These are phyloP conservation scores for Emmonsiellopsis sp. DNA, from an alignment of 2,329 filamentous ascomycete genomes.

Conservation along the genomic window DNA sequence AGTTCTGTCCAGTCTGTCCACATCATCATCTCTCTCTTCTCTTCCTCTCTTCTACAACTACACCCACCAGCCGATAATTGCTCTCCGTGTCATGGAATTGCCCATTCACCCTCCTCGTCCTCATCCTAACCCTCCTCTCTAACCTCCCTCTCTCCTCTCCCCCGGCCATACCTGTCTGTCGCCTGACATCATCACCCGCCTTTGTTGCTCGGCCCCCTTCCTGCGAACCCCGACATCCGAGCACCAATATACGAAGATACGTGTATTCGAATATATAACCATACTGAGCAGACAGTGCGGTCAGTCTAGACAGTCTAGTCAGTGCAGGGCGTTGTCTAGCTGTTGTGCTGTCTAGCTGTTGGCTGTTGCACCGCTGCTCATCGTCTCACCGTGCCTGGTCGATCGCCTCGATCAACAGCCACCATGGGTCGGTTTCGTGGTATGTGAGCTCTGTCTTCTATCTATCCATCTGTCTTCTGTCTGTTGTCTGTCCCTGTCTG, in stretches of 20 bases:
- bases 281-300: too few relatives aligned
- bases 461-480: too few relatives aligned
- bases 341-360: too few relatives aligned
- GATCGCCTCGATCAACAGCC: background rate
- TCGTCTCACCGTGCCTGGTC: background rate
- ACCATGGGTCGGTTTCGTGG: conserved; percentile 12
- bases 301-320: too few relatives aligned
- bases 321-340: too few relatives aligned
- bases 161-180: background rate
- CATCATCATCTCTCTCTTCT: background rate
- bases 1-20: too few relatives aligned
- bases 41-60: background rate
- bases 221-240: background rate
- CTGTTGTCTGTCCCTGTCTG: too few relatives aligned
- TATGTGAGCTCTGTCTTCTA: too few relatives aligned
- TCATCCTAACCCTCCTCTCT: conserved; percentile 3
- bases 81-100: too few relatives aligned
- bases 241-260: too few relatives aligned
- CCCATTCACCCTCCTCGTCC: conserved; percentile 7
- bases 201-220: background rate
- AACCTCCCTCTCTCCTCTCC: background rate
- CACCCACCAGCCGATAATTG: too few relatives aligned
- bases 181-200: conserved; percentile 9
- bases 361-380: background rate
- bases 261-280: too few relatives aligned